Base-by-base conservation (phyloP, 306 rosid species). In the Luffa acutangula region DNA sequence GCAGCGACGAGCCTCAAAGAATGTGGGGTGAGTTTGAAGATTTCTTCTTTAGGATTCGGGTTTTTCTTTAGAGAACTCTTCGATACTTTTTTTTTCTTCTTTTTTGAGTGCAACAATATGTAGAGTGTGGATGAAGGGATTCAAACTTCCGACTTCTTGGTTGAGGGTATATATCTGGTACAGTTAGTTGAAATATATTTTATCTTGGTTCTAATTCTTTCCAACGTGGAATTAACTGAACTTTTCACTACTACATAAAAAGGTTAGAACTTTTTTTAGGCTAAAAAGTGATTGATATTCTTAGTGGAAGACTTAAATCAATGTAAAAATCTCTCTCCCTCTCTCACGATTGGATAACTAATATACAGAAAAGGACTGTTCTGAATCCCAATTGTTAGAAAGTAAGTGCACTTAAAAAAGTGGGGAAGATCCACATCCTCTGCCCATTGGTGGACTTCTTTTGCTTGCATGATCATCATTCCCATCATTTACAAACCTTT, bases 351-450 rank as follows among this genome's bases (percentile, higher is more conserved):
- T 69, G 49, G 7, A 37, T 17, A 17, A 17, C 72, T 18, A 66
- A 17, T 67, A 67, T 3, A 65, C 48, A 17, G 73, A 70, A 41
- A 25, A 73, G 25, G 20, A 74, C 46, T 33, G 59, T 74, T 31
- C 1, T 13, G 78, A 51, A 74, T 62, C 78, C 78, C 31, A 74
- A 62, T 74, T 51, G 62, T 74, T 51, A 74, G 78, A 74, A 74
- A 74, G 78, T 74, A 74, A 51, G 62, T 49, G 78, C 78, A 74
- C 31, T 74, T 33, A 51, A 10, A 73, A 73, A 73, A 73, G 78
- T 31, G 31, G 76, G 33, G 42, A 74, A 52, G 53, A 48, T 34
- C 78, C 78, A 48, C 75, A 48, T 34, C 78, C 78, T 25, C 75
- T 74, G 31, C 31, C 71, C 71, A 64, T 12, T 74, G 1, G 31